phyloP scores from a whole-genome alignment of 2,329 filamentous ascomycete genomes.

The Pyricularia sp. region DNA sequence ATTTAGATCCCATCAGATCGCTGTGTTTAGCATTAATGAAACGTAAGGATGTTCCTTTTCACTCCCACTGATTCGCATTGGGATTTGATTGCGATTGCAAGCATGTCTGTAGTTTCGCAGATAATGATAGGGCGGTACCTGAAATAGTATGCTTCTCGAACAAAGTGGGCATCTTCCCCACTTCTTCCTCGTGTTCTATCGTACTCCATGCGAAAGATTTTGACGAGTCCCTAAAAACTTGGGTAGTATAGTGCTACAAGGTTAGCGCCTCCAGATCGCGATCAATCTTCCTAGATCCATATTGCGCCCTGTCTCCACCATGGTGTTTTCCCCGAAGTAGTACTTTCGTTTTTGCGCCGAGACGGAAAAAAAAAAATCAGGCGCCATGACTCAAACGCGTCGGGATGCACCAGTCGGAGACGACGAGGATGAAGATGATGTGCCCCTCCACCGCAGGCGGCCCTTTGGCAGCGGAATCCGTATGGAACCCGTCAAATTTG shows the following conservation, averaged over 20 bases:
- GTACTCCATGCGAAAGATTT: background rate
- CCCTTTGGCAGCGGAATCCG: conserved; percentile 45
- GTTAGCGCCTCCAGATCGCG: background rate
- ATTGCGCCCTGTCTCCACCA: background rate
- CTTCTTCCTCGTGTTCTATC: background rate
- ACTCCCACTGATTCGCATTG: background rate
- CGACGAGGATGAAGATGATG: conserved; percentile 22
- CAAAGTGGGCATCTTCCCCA: background rate
- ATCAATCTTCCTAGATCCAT: background rate
- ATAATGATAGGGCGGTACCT: background rate
- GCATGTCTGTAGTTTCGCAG: background rate
- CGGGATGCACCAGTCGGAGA: background rate
- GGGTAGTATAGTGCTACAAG: background rate
- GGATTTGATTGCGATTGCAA: background rate
- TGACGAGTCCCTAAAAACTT: background rate
- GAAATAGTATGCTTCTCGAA: background rate
- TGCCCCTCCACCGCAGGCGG: conserved; percentile 38
- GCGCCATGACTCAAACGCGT: background rate
- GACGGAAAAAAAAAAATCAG: background rate
- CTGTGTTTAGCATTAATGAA: background rate
- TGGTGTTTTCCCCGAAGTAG: background rate
- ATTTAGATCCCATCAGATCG: background rate
- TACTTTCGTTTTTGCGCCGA: background rate
- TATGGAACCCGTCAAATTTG: conserved; percentile 41
- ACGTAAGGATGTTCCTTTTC: background rate